These are phyloP conservation scores for Ganoderma boninense DNA, from an alignment of 1,284 basidiomycete genomes.

Conservation along the genomic window DNA sequence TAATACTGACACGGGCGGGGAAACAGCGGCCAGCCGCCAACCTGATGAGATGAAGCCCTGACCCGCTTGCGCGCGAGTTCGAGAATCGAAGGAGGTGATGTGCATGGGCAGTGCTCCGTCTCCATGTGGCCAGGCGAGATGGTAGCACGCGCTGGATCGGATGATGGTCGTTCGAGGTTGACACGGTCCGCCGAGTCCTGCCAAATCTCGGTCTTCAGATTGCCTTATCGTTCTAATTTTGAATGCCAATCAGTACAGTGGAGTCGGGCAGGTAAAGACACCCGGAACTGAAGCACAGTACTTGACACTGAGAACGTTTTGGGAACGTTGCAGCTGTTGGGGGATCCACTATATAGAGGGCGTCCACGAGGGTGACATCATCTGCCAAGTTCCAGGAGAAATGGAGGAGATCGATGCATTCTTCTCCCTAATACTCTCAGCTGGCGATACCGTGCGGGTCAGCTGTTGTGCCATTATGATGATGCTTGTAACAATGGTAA, in stretches of 20 bases:
- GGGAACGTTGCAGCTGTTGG: no score
- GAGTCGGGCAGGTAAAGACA: no score
- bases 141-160: background rate
- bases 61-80: background rate
- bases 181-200: background rate
- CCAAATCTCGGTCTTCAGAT: background rate
- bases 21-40: background rate
- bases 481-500: no score
- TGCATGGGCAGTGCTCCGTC: conserved; percentile 1
- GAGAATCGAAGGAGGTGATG: background rate
- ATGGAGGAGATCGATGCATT: no score
- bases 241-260: background rate
- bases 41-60: background rate
- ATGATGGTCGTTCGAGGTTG: background rate
- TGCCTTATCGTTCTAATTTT: conserved; percentile 9
- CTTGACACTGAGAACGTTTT: no score
- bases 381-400: no score
- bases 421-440: no score
- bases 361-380: no score
- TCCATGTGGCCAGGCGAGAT: conserved; percentile 2
- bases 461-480: no score
- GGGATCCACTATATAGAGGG: no score
- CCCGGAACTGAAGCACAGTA: no score
- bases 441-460: no score
- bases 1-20: background rate